phyloP scores from a whole-genome alignment of 306 rosid genomes.

The Malus domestica region ASM211411v1 NC_041797.1:33639501-33640000 shows the following conservation, averaged over 20 bases:
- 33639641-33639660: too few species aligned
- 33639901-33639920: background rate
- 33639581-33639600: too few species aligned
- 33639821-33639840: background rate
- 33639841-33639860: background rate
- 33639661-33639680: too few species aligned
- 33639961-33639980: background rate
- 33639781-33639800: background rate
- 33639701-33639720: too few species aligned
- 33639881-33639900: background rate
- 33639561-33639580: too few species aligned
- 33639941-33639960: background rate
- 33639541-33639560: background rate
- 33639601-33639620: too few species aligned
- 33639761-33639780: too few species aligned
- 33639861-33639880: background rate
- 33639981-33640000: background rate
- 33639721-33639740: too few species aligned
- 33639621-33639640: too few species aligned
- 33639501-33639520: background rate
- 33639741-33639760: too few species aligned
- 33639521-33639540: background rate
- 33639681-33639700: too few species aligned
- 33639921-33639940: background rate
- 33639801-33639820: background rate